These are phyloP conservation scores for Ganoderma sinense DNA, from an alignment of 1,284 basidiomycete species.

Conservation along the genomic window DNA sequence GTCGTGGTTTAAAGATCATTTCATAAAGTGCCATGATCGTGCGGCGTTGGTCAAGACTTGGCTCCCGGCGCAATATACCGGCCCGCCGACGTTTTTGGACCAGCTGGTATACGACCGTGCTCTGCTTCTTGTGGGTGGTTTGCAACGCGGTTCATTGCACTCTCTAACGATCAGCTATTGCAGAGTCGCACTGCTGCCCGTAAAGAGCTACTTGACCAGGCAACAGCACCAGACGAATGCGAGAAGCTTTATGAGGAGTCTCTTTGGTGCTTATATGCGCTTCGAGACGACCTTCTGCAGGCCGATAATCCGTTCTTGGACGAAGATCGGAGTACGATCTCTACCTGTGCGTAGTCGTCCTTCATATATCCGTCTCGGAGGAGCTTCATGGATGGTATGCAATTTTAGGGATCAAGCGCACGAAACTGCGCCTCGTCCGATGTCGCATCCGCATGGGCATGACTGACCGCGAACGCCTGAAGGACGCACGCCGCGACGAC, in stretches of 20 bases:
- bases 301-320: conserved; percentile 85
- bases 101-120: conserved; percentile 86
- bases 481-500: conserved; percentile 75
- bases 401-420: conserved; percentile 77
- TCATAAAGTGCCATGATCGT: conserved; percentile 79
- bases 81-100: conserved; percentile 78
- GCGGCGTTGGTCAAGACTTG: conserved; percentile 82
- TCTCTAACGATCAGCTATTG: background rate
- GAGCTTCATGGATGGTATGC: conserved; percentile 8
- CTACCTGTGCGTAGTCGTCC: conserved; percentile 66
- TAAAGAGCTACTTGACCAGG: conserved; percentile 89
- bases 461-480: conserved; percentile 71
- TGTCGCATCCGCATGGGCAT: conserved; percentile 77
- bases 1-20: conserved; percentile 80
- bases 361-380: conserved; percentile 1
- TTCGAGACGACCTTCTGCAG: conserved; percentile 91
- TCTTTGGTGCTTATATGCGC: conserved; percentile 89
- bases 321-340: conserved; percentile 83
- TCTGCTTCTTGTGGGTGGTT: conserved; percentile 62
- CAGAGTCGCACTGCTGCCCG: conserved; percentile 93
- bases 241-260: conserved; percentile 96
- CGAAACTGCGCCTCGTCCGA: conserved; percentile 78
- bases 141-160: background rate
- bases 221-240: conserved; percentile 80
- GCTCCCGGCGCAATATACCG: conserved; percentile 77